Conservation (phyloP, 1,139 yeast species). For the Sugiyamaella japonica region DNA sequence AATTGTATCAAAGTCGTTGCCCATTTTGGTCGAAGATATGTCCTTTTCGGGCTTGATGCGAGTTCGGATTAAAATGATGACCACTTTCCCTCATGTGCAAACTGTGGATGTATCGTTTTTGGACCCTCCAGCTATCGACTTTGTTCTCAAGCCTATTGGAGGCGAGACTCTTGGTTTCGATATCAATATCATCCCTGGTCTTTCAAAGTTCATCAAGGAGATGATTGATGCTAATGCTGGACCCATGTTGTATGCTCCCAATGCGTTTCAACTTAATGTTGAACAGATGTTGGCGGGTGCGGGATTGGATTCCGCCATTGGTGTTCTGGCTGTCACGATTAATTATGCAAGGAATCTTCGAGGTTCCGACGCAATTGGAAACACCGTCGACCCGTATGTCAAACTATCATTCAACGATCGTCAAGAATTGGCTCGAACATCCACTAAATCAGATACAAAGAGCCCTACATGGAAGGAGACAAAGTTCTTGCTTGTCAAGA, state of each 20-base stretch:
- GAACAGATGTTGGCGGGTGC: conserved; percentile 90
- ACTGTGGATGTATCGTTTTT: conserved; percentile 81
- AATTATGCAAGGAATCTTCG: conserved; percentile 67
- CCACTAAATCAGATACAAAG: conserved; percentile 61
- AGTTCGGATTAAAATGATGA: conserved; percentile 83
- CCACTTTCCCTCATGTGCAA: conserved; percentile 88
- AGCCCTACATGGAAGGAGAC: conserved; percentile 86
- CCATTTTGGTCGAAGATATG: conserved; percentile 47
- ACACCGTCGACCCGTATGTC: conserved; percentile 87
- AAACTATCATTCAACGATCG: conserved; percentile 51
- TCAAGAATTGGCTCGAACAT: conserved; percentile 63
- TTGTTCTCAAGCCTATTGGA: conserved; percentile 70
- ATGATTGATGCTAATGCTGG: conserved; percentile 86
- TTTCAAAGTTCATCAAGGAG: conserved; percentile 74
- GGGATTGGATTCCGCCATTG: conserved; percentile 76
- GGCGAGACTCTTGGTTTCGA: conserved; percentile 86
- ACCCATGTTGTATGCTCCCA: conserved; percentile 82
- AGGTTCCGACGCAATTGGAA: conserved; percentile 66
- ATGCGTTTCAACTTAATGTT: conserved; percentile 86
- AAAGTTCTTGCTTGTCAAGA: conserved; percentile 63
- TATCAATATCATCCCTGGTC: conserved; percentile 80
- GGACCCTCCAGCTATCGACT: conserved; percentile 87
- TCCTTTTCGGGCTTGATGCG: conserved; percentile 70
- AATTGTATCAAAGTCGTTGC: conserved; percentile 42
- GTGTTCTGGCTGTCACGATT: conserved; percentile 72